phyloP scores from a whole-genome alignment of 2,329 filamentous ascomycete genomes.

The Diplodia corticola region DNA sequence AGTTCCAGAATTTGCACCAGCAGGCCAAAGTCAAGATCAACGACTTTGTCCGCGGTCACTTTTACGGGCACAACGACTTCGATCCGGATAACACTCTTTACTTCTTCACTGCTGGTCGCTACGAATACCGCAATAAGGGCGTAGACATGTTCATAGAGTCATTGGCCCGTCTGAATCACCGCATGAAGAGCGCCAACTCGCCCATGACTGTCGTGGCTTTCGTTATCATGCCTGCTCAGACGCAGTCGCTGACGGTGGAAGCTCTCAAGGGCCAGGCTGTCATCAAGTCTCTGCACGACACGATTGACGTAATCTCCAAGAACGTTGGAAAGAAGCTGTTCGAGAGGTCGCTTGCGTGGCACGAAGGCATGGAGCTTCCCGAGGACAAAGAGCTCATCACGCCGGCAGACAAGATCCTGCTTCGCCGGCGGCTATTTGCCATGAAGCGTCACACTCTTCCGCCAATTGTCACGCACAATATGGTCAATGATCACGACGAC shows the following conservation, averaged over 20 bases:
- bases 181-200: conserved; percentile 79
- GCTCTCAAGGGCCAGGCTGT: conserved; percentile 95
- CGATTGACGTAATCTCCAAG: conserved; percentile 86
- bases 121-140: conserved; percentile 97
- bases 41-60: conserved; percentile 96
- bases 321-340: conserved; percentile 93
- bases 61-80: conserved; percentile 98
- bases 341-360: conserved; percentile 91
- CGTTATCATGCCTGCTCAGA: conserved; percentile 98
- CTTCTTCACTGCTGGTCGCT: conserved; percentile 94
- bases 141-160: conserved; percentile 99
- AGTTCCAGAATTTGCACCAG: conserved; percentile 97
- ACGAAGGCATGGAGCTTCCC: conserved; percentile 87
- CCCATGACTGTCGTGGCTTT: conserved; percentile 96
- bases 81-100: conserved; percentile 96
- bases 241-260: conserved; percentile 90
- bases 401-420: conserved; percentile 85
- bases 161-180: conserved; percentile 88
- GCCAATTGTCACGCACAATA: conserved; percentile 98
- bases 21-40: conserved; percentile 97
- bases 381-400: conserved; percentile 97
- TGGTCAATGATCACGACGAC: conserved; percentile 91
- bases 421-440: conserved; percentile 87
- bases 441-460: conserved; percentile 92
- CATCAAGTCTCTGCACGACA: conserved; percentile 93